phyloP scores from a whole-genome alignment of 2,329 filamentous ascomycete genomes.

The Lojkania enalia region DNA sequence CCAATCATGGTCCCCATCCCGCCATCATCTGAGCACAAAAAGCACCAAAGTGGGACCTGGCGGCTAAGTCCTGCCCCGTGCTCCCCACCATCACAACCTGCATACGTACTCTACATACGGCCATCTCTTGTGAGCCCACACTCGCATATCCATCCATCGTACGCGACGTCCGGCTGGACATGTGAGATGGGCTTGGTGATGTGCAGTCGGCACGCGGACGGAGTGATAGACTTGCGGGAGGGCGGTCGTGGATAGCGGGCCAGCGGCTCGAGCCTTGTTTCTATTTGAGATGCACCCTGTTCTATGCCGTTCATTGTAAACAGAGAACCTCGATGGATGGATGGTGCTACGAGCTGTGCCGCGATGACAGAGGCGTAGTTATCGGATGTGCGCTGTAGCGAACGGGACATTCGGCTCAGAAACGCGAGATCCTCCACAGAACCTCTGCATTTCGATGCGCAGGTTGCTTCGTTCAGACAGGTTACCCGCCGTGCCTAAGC shows the following conservation, averaged over 20 bases:
- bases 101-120: too few relatives aligned
- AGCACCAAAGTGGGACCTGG: slow-evolving; percentile 35
- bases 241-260: slow-evolving; percentile 23
- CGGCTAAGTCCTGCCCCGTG: slow-evolving; percentile 38
- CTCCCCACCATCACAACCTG: slow-evolving; percentile 28
- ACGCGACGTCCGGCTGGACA: too few relatives aligned
- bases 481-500: too few relatives aligned
- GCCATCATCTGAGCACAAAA: slow-evolving; percentile 30
- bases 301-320: too few relatives aligned
- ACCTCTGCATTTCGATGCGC: too few relatives aligned
- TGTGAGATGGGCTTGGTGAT: slow-evolving; percentile 31
- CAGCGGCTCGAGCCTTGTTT: slow-evolving; percentile 26
- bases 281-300: slow-evolving; percentile 12
- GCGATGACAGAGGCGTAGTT: slow-evolving; percentile 4
- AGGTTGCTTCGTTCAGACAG: too few relatives aligned
- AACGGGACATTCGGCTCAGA: background rate
- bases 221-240: slow-evolving; percentile 13
- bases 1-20: slow-evolving; percentile 23
- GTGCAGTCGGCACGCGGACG: slow-evolving; percentile 28
- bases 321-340: too few relatives aligned
- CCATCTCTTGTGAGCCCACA: too few relatives aligned
- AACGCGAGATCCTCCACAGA: slow-evolving; percentile 8
- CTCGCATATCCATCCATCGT: too few relatives aligned
- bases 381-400: slow-evolving; percentile 5
- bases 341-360: slow-evolving; percentile 12